A percentile compares a stretch with the other conserved stretches of the same genome.
Evolutionary conservation across 305 asterid genomes (phyloP).

Genomic region (Euphrasia arctica): DNA sequence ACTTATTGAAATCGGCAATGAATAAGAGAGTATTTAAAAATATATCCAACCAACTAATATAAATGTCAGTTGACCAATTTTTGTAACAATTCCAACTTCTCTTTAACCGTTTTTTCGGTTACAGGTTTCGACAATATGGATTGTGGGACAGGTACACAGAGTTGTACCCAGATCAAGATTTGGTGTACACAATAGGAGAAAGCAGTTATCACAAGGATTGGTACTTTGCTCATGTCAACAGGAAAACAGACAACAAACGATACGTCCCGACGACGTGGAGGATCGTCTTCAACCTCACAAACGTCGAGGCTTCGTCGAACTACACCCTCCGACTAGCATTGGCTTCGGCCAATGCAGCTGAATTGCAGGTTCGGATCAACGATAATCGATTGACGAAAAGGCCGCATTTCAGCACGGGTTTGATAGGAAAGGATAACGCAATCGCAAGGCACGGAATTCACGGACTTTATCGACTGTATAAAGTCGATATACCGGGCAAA

Average conservation of each 20-base stretch:
- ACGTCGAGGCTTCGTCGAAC: constrained; percentile 32
- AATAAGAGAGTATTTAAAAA: no score
- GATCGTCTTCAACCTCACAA: constrained; percentile 47
- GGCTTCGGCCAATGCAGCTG: constrained; percentile 80
- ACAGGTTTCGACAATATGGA: constrained; percentile 80
- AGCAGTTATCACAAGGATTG: constrained; percentile 55
- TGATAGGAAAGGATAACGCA: constrained; percentile 69
- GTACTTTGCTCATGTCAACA: constrained; percentile 86
- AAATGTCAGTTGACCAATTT: no score
- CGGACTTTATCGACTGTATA: constrained; percentile 61
- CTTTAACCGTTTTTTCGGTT: not conserved
- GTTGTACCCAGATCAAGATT: constrained; percentile 59
- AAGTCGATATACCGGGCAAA: constrained; percentile 38
- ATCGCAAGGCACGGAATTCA: constrained; percentile 84
- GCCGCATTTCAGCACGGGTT: constrained; percentile 49
- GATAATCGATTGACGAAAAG: constrained; percentile 16
- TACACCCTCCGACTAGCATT: constrained; percentile 71
- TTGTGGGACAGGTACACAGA: constrained; percentile 87
- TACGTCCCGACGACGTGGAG: constrained; percentile 76
- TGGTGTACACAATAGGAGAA: constrained; percentile 49
- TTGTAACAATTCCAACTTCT: not conserved
- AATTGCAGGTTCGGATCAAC: constrained; percentile 64
- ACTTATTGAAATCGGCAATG: no score
- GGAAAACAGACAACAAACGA: constrained; percentile 57
- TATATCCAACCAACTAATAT: no score